phyloP scores from a whole-genome alignment of 345 rosid genomes.

The Euphorbia tirucalli region DNA sequence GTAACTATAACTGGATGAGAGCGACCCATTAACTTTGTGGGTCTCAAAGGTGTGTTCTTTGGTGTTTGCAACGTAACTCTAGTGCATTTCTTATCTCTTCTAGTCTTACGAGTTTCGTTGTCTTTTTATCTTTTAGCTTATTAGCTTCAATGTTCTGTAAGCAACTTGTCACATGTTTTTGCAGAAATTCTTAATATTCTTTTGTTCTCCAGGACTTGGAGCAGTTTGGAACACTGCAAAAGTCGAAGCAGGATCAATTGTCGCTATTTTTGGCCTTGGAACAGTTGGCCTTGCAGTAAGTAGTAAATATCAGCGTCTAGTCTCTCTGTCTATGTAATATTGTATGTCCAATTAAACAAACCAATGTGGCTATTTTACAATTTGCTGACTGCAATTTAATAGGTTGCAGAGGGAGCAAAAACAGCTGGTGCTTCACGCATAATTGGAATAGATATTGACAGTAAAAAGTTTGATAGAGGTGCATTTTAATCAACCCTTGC shows the following conservation, averaged over 20 bases:
- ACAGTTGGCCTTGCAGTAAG: slow-evolving; percentile 99
- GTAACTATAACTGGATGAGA: neutral
- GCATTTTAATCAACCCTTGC: slow-evolving; percentile 1
- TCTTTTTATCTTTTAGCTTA: neutral
- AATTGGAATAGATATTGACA: slow-evolving; percentile 92
- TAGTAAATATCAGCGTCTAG: slow-evolving; percentile 8
- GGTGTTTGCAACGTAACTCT: neutral
- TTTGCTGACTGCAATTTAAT: neutral
- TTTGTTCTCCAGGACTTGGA: slow-evolving; percentile 64
- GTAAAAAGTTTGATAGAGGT: slow-evolving; percentile 74
- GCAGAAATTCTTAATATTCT: neutral
- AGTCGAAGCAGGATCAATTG: slow-evolving; percentile 89
- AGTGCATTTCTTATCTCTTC: neutral
- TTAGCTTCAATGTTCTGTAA: neutral
- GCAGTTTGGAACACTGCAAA: slow-evolving; percentile 99
- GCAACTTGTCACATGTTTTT: neutral
- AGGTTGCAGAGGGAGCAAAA: slow-evolving; percentile 99
- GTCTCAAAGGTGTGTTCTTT: neutral
- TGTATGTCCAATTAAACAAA: neutral
- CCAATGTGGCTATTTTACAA: neutral
- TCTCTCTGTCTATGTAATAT: neutral
- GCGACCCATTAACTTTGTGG: neutral
- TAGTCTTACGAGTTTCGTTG: neutral
- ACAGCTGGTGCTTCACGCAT: slow-evolving; percentile 93
- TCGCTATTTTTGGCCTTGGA: slow-evolving; percentile 96